Evolutionary conservation across 1,284 basidiomycete genomes (phyloP), one percentile per base, ranked within the genome.

Genomic region (Sanghuangporus baumii): DNA sequence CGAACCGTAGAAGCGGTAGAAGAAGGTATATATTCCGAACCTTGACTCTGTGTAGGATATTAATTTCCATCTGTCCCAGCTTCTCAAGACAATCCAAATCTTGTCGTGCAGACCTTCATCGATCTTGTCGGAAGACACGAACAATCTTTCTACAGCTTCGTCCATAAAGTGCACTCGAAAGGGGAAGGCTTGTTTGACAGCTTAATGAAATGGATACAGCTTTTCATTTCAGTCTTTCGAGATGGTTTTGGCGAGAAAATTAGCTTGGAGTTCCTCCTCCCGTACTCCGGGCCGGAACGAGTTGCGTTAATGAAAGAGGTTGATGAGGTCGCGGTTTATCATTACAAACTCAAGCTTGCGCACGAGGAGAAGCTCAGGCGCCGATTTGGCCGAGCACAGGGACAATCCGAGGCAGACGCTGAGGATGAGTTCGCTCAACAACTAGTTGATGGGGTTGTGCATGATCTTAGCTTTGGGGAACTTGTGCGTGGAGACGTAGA

Each of bases 91-190:
- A 91, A 98, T 68, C 91, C 97, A 0, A 85, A 87, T 60, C 76
- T 79, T 50, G 96, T 94, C 6, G 97, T 99, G 1, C 93, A 97
- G 72, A 87, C 88, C 3, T 99, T 99, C 72, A 94, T 98, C 68
- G 88, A 96, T 72, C 86, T 99, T 23, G 91, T 99, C 43, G 86
- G 91, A 69, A 85, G 97, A 36, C 97, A 99, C 75, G 94, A 99
- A 72, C 93, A 95, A 70, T 77, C 93, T 0, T 99, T 99, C 78
- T 99, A 99, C 79, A 81, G 82, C 64, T 99, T 99, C 73, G 96
- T 99, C 26, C 94, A 99, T 81, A 97, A 98, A 71, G 97, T 99
- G 4, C 97, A 99, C 72, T 91, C 94, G 47, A 98, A 98, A 74
- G 97, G 97, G 48, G 91, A 96, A 69, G 91, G 89, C 5, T 81